Evolutionary conservation across 2,329 filamentous ascomycete species (phyloP), one percentile per base, ranked within the genome.

Genomic region (Penicillium sp.): DNA sequence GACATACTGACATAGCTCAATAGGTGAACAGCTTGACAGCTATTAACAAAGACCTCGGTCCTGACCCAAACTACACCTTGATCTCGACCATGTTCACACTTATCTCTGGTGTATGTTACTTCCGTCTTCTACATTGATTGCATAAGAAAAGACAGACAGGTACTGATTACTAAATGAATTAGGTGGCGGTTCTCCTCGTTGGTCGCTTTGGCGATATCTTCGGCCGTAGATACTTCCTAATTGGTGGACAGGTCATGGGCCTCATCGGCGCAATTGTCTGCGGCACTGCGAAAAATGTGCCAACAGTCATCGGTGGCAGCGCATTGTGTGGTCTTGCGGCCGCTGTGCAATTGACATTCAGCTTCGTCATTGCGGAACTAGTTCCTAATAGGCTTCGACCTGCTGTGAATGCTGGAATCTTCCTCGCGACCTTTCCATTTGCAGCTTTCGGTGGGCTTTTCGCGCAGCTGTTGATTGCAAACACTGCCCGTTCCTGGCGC

Each of bases 401-500:
- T 43, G 47, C 64, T 9, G 69, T 66, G 24, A 69, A 68, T 50
- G 63, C 66, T 9, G 64, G 66, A 49, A 65, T 71, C 24, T 74
- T 71, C 59, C 48, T 70, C 43, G 65, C 67, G 28, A 66, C 65
- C 14, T 63, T 71, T 55, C 69, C 66, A n/a, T 63, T 62, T 50
- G 64, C 55, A 23, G 63, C 53, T 20, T 63, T 65, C 30, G 79
- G 78, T 0, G 77, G 77, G 18, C 66, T 79, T 45, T 77, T 81
- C 54, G 78, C 78, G 2, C 69, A 74, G n/a, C 65, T 68, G 3
- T 71, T 81, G 38, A 74, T 78, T 55, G 56, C 70, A 23, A 69
- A 77, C 49, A 80, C 78, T 0, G 64, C 61, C 3, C 63, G 71
- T 3, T 66, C 69, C 18, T 82, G 79, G 79, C 70, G 80, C 42